Percentiles rank a stretch among this genome's conserved stretches.
Conservation (phyloP, 768 basidiomycete species). For the Lentinula edodes region DNA sequence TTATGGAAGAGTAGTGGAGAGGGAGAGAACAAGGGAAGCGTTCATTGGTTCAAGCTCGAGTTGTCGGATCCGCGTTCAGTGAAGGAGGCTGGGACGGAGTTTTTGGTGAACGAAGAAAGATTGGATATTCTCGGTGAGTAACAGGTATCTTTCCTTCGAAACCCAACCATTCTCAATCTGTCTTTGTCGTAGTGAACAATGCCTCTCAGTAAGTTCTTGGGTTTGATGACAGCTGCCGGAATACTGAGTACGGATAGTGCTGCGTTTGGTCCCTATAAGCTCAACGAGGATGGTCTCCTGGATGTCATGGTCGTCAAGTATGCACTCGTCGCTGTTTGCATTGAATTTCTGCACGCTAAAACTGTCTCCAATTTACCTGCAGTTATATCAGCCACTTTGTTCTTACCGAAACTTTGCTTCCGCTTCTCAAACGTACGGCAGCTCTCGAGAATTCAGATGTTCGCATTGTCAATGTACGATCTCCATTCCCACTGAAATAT, state of each 20-base stretch:
- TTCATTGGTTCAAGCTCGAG: conserved; percentile 33
- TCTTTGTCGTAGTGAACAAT: background rate
- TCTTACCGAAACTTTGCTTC: conserved; percentile 49
- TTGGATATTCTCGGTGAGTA: conserved; percentile 39
- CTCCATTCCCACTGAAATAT: background rate
- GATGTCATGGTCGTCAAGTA: conserved; percentile 34
- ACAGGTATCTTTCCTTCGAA: background rate
- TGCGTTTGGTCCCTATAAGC: conserved; percentile 7
- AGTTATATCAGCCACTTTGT: conserved; percentile 49
- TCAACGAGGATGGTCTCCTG: conserved; percentile 15
- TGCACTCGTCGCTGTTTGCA: background rate
- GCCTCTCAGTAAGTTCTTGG: conserved; percentile 1
- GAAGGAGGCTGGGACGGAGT: conserved; percentile 28
- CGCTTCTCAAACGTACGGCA: conserved; percentile 46
- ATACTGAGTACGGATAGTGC: background rate
- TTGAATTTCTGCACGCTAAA: too few relatives aligned
- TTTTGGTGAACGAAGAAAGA: conserved; percentile 29
- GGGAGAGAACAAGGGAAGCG: conserved; percentile 14
- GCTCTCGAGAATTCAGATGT: conserved; percentile 45
- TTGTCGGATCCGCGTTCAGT: conserved; percentile 29
- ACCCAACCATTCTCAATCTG: background rate
- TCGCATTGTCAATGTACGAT: conserved; percentile 51
- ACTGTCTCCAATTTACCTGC: background rate
- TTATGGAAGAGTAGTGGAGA: conserved; percentile 12
- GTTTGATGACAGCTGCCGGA: accelerated